Percentiles rank a stretch among this genome's conserved stretches.
Evolutionary conservation across 805 yeast species (phyloP).

Genomic region (Lipomyces kockii): DNA sequence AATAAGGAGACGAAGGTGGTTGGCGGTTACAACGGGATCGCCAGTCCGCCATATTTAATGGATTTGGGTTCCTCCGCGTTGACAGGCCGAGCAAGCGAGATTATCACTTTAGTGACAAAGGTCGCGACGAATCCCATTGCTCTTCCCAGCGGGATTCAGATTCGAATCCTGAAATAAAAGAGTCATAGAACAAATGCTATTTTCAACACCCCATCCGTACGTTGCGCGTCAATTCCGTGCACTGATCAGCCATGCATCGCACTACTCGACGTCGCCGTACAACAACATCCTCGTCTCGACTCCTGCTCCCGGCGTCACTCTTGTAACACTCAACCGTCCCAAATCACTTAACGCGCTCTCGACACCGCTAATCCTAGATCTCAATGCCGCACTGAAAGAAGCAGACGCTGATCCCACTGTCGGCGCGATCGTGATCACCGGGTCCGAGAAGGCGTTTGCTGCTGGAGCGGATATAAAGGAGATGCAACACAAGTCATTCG

Average conservation of each 20-base stretch:
- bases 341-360: conserved; percentile 53
- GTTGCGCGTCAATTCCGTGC: not conserved
- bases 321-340: conserved; percentile 51
- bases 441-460: conserved; percentile 55
- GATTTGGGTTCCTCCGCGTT: no score
- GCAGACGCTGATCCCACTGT: conserved; percentile 48
- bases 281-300: conserved; percentile 49
- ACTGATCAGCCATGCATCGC: not conserved
- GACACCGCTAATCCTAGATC: conserved; percentile 47
- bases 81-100: no score
- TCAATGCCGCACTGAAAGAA: conserved; percentile 47
- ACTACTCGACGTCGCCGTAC: conserved; percentile 30
- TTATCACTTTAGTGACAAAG: no score
- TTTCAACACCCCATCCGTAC: not conserved
- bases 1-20: no score
- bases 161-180: not conserved
- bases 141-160: no score
- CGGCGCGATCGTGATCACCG: conserved; percentile 57
- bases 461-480: conserved; percentile 63
- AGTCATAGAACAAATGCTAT: not conserved
- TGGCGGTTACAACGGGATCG: no score
- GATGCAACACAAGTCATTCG: conserved; percentile 50
- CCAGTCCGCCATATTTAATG: no score
- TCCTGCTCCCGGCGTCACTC: conserved; percentile 49
- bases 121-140: no score